Percentiles rank a stretch among this genome's conserved stretches.
phyloP scores from a whole-genome alignment of 2,329 filamentous ascomycete species.

The Pochonia chlamydosporia region DNA sequence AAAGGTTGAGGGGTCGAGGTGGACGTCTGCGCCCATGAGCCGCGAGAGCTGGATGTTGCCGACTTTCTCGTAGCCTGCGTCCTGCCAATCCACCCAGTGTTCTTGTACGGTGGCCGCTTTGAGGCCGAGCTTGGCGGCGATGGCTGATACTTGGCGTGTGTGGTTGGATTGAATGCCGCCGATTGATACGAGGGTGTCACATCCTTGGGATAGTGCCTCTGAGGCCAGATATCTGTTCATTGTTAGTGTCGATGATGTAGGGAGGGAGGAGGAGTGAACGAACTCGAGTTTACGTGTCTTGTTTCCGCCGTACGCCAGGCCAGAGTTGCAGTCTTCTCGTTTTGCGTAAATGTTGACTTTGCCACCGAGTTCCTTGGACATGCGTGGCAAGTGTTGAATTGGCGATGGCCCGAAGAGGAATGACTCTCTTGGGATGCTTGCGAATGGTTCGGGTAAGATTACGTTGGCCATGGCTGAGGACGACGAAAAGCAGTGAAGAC shows the following conservation, averaged over 20 bases:
- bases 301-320: conserved; percentile 62
- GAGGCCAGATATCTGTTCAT: conserved; percentile 52
- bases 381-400: conserved; percentile 60
- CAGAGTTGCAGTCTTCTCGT: conserved; percentile 65
- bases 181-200: conserved; percentile 59
- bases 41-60: conserved; percentile 68
- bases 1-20: conserved; percentile 54
- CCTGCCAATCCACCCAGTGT: conserved; percentile 60
- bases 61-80: conserved; percentile 54
- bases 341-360: conserved; percentile 63
- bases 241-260: not conserved
- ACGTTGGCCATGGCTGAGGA: not conserved
- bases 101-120: conserved; percentile 52
- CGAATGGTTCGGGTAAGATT: conserved; percentile 53
- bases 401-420: conserved; percentile 65
- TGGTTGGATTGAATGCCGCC: conserved; percentile 68
- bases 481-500: no score
- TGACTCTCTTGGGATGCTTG: conserved; percentile 53
- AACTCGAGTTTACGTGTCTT: conserved; percentile 65
- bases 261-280: not conserved
- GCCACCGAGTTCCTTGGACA: conserved; percentile 54
- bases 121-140: conserved; percentile 52
- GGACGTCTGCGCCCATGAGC: conserved; percentile 60
- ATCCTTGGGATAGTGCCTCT: conserved; percentile 51
- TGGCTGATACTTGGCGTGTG: conserved; percentile 60